phyloP scores from a whole-genome alignment of 2,329 filamentous ascomycete species.

The Colletotrichum limetticola region DNA sequence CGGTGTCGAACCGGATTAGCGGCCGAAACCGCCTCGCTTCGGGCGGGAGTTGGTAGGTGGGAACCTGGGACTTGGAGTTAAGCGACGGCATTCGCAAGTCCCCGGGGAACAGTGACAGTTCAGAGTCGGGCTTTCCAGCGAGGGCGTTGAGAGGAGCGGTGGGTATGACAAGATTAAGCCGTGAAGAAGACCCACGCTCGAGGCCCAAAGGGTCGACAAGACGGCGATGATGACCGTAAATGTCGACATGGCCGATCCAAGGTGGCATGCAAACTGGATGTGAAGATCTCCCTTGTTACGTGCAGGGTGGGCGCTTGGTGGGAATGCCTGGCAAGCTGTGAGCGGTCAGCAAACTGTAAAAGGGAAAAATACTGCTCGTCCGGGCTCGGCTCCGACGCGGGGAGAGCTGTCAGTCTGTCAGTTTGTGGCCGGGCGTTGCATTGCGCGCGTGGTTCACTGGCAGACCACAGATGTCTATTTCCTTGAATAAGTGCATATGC shows the following conservation, averaged over 20 bases:
- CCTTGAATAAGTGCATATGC: conserved; percentile 22
- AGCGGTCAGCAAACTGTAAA: not conserved
- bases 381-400: conserved; percentile 24
- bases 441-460: conserved; percentile 13
- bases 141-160: conserved; percentile 16
- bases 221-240: conserved; percentile 20
- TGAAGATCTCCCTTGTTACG: conserved; percentile 9
- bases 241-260: conserved; percentile 17
- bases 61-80: conserved; percentile 1
- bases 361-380: not conserved
- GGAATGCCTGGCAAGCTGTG: not conserved
- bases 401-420: not conserved
- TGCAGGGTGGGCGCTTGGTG: conserved; percentile 5
- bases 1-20: not conserved
- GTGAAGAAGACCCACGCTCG: conserved; percentile 13
- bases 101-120: not conserved
- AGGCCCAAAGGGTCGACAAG: conserved; percentile 9
- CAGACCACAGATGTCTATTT: not conserved
- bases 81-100: conserved; percentile 24
- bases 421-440: not conserved
- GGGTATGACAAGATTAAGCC: conserved; percentile 20
- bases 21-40: not conserved
- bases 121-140: not conserved
- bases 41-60: conserved; percentile 19
- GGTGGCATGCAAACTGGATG: conserved; percentile 1